Conservation (phyloP, 2,329 filamentous ascomycete genomes). For the Nannizziopsis arthrosporioides region DNA sequence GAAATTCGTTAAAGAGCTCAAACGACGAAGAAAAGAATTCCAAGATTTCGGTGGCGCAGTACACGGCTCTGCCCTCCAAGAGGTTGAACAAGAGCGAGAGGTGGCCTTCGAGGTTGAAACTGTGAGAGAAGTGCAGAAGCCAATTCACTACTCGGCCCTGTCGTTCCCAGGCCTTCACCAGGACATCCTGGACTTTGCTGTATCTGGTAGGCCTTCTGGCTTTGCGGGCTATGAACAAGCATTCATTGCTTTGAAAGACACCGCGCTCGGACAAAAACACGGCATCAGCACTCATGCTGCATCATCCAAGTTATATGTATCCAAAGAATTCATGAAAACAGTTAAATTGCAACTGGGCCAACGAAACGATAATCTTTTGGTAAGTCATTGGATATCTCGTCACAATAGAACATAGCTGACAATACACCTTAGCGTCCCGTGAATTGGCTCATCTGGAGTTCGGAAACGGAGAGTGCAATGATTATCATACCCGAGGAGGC, state of each 20-base stretch:
- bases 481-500: conserved; percentile 54
- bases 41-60: conserved; percentile 37
- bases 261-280: conserved; percentile 29
- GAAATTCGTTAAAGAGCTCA: conserved; percentile 27
- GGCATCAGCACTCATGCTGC: conserved; percentile 17
- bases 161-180: conserved; percentile 38
- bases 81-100: conserved; percentile 48
- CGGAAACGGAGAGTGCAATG: conserved; percentile 38
- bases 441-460: conserved; percentile 52
- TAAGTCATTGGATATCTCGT: conserved; percentile 1
- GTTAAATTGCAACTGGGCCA: conserved; percentile 7
- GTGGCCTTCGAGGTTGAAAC: conserved; percentile 47
- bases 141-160: conserved; percentile 30
- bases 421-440: conserved; percentile 37
- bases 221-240: conserved; percentile 32
- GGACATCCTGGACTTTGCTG: conserved; percentile 38
- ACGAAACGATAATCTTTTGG: conserved; percentile 11
- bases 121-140: conserved; percentile 45
- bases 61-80: conserved; percentile 44
- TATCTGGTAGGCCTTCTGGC: conserved; percentile 34
- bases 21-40: conserved; percentile 25
- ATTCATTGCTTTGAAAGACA: conserved; percentile 34
- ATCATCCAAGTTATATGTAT: conserved; percentile 11
- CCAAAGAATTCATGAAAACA: conserved; percentile 13
- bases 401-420: not conserved